Base-by-base conservation (phyloP, 345 rosid species). In the Euphorbia pulcherrima region DNA sequence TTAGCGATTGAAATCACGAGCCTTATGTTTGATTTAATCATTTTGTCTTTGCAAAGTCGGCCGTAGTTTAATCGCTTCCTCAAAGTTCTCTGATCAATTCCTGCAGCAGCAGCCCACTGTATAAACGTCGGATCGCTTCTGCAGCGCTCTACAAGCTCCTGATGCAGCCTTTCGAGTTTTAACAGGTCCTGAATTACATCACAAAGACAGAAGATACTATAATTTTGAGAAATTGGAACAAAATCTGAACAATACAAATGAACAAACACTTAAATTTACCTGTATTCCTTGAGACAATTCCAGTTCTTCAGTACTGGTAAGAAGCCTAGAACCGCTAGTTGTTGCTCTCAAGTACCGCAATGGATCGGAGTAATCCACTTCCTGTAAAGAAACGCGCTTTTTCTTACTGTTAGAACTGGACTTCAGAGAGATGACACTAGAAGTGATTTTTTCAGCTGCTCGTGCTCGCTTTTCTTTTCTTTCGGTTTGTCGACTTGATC, bases 41-140 rank as follows among this genome's bases (percentile, higher is more conserved):
- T 94, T 78, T 67, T 94, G 76, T 94, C 96, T 74, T 89, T 94
- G 86, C 99, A 94, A 71, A 70, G 21, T 27, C 48, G 59, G 52
- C 96, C 99, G 69, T 91, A 51, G 76, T 78, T 74, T 75, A 94
- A 67, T 68, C 93, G 96, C 67, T 54, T 83, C 76, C 92, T 83
- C 66, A 94, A 79, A 66, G 92, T 82, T 75, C 70, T 84, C 72
- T 79, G 85, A 74, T 89, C 95, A 17, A 87, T 86, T 72, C 92
- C 90, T 56, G 95, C 97, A 40, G 96, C 97, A 66, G 93, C 83
- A 56, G 99, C 97, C 99, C 96, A 94, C 68, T 88, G 97, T 51
- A 76, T 78, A 72, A 88, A 83, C 70, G 89, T 84, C 46, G 97
- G 97, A 70, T 83, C 65, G 74, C 79, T 79, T n/a, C 92, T 96